These are phyloP conservation scores for Hirschfeldia incana DNA, from an alignment of 345 rosid genomes.

Conservation along the genomic window DNA sequence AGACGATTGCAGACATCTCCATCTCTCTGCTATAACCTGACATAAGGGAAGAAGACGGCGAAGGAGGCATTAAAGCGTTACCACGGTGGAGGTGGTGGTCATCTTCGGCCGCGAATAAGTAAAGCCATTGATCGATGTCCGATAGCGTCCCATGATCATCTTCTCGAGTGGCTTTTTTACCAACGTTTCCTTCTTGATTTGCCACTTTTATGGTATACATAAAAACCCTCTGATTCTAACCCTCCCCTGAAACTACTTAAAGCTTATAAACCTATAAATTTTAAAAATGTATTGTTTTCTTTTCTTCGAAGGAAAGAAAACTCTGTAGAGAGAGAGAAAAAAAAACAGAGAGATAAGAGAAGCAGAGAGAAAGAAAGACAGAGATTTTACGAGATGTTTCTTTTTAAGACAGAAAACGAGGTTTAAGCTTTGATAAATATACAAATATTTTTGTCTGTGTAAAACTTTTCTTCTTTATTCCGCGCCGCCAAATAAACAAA, in stretches of 20 bases:
- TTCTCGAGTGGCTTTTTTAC: constrained; percentile 16
- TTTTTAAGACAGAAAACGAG: constrained; percentile 20
- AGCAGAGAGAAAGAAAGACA: constrained; percentile 16
- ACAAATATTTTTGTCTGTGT: constrained; percentile 10
- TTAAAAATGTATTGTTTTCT: neutral
- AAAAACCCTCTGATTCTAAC: neutral
- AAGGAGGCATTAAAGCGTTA: neutral
- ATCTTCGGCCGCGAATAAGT: constrained; percentile 12
- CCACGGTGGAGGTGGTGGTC: constrained; percentile 10
- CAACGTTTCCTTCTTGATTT: constrained; percentile 37
- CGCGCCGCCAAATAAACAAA: constrained; percentile 37
- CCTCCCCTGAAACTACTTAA: neutral
- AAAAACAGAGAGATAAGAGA: constrained; percentile 21
- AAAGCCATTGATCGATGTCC: constrained; percentile 39
- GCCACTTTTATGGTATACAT: constrained; percentile 44
- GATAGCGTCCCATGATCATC: constrained; percentile 37
- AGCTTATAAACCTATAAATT: constrained; percentile 15
- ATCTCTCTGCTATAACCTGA: constrained; percentile 47
- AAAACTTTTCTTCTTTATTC: neutral
- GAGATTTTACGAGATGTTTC: constrained; percentile 20
- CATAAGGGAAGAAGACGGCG: constrained; percentile 19
- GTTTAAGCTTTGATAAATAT: constrained; percentile 27
- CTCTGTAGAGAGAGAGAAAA: constrained; percentile 26
- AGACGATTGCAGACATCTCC: constrained; percentile 77
- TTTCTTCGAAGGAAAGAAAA: constrained; percentile 40